Evolutionary conservation across 345 rosid genomes (phyloP).

Genomic region (Triadica sebifera): DNA sequence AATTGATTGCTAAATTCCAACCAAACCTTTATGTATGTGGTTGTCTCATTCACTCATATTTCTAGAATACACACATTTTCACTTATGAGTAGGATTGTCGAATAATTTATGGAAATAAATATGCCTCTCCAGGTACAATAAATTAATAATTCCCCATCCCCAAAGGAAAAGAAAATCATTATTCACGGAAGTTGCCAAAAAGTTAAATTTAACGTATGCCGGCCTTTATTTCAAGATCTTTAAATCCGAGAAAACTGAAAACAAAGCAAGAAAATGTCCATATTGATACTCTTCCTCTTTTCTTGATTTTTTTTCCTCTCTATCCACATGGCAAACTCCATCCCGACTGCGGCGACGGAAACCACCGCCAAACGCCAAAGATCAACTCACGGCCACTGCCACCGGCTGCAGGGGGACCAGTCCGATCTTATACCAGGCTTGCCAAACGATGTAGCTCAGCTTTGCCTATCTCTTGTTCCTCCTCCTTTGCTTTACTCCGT

Average conservation of each 20-base stretch:
- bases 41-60: too few relatives aligned
- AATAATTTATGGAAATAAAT: too few relatives aligned
- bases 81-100: too few relatives aligned
- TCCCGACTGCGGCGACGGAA: background rate
- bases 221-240: background rate
- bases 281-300: background rate
- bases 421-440: slow-evolving; percentile 45
- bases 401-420: background rate
- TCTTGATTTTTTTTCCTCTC: background rate
- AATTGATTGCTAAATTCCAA: too few relatives aligned
- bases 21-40: too few relatives aligned
- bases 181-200: too few relatives aligned
- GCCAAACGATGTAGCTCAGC: slow-evolving; percentile 45
- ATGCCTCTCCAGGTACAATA: too few relatives aligned
- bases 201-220: too few relatives aligned
- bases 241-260: too few relatives aligned
- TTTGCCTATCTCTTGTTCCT: slow-evolving; percentile 42
- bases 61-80: too few relatives aligned
- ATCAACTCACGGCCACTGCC: background rate
- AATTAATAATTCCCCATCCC: too few relatives aligned
- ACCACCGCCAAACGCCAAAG: slow-evolving; percentile 31
- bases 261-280: background rate
- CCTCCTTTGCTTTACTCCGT: slow-evolving; percentile 45
- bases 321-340: background rate
- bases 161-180: too few relatives aligned